Evolutionary conservation across 2,329 filamentous ascomycete genomes (phyloP), one percentile per base, ranked within the genome.

Genomic region (Phyllosticta ampelicida): DNA sequence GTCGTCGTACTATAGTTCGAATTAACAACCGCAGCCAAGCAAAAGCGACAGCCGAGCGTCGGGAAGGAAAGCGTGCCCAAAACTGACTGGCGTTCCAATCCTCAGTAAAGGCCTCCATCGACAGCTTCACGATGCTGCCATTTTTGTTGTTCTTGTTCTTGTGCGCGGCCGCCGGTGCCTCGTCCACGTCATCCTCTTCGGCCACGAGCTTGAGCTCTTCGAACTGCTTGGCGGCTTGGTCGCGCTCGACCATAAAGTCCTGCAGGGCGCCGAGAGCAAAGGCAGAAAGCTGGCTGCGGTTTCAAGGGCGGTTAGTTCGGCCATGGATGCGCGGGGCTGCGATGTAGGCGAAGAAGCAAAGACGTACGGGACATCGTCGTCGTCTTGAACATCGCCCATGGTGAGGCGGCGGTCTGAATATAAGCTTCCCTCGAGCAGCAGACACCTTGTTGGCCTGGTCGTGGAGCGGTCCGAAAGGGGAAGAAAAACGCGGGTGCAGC

Each of bases 1-100:
- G 56, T 90, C 84, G 9, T 82, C 83, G 68, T 89, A 90, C 85
- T 86, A 53, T 18, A 26, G n/a, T 28, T 6, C 28, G 50, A 13
- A 53, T 59, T 55, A 59, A 49, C 52, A 49, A 20, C 26, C 20
- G 28, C 20, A 9, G 51, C 26, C 13, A 44, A n/a, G 2, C 26
- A 9, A 36, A 10, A 2, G 16, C 16, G 29, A 36, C 29, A 16
- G 20, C 8, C 30, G 23, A 26, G 23, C 23, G 23, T 26, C 23
- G 8, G 23, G 8, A n/a, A 57, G 20, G 53, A 36, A 21, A 20
- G 68, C 77, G 48, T 76, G 88, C 85, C 88, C 89, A 94, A 67
- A 94, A 94, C 72, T 92, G 88, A 61, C 82, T 86, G 66, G 86
- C 81, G 67, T 91, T 89, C 89, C 89, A 94, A 70, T 92, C 86